phyloP scores from a whole-genome alignment of 108 stramenopile genomes.

The Pseudonitzschia pungens region DNA sequence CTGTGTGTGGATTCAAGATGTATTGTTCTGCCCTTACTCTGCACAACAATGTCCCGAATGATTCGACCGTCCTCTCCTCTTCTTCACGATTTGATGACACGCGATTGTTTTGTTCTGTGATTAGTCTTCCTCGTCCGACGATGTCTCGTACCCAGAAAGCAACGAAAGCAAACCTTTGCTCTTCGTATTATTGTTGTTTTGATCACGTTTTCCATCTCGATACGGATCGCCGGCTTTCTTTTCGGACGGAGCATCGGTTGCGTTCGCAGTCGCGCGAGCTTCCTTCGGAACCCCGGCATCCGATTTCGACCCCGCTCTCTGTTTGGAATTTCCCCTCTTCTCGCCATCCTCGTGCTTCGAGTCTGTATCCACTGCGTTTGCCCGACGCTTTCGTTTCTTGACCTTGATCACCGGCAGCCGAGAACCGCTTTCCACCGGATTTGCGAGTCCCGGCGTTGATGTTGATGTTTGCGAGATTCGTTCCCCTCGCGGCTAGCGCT shows the following conservation, averaged over 20 bases:
- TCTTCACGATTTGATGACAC: background rate
- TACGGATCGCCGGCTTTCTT: slow-evolving; percentile 37
- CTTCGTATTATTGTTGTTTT: too few species aligned
- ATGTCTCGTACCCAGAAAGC: slow-evolving; percentile 67
- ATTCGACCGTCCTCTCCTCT: slow-evolving; percentile 15
- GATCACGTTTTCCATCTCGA: slow-evolving; percentile 9
- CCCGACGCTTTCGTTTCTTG: slow-evolving; percentile 34
- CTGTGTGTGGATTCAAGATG: too few species aligned
- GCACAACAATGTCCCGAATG: too few species aligned
- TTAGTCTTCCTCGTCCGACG: slow-evolving; percentile 21
- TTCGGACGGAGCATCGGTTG: slow-evolving; percentile 17
- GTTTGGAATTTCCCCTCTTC: slow-evolving; percentile 1
- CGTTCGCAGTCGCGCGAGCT: background rate
- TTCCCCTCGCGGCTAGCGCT: background rate
- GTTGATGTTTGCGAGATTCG: slow-evolving; percentile 14
- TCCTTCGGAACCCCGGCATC: background rate
- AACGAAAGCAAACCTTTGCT: slow-evolving; percentile 46
- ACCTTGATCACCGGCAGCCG: slow-evolving; percentile 29
- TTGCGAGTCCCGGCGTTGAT: slow-evolving; percentile 11
- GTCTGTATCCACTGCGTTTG: slow-evolving; percentile 4
- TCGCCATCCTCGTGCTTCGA: slow-evolving; percentile 1
- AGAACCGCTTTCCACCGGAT: background rate
- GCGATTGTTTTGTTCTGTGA: background rate
- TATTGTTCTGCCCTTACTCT: too few species aligned
- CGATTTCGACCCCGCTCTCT: background rate